These are phyloP conservation scores for Penicillium verrucosum DNA, from an alignment of 2,329 filamentous ascomycete species.

Conservation along the genomic window DNA sequence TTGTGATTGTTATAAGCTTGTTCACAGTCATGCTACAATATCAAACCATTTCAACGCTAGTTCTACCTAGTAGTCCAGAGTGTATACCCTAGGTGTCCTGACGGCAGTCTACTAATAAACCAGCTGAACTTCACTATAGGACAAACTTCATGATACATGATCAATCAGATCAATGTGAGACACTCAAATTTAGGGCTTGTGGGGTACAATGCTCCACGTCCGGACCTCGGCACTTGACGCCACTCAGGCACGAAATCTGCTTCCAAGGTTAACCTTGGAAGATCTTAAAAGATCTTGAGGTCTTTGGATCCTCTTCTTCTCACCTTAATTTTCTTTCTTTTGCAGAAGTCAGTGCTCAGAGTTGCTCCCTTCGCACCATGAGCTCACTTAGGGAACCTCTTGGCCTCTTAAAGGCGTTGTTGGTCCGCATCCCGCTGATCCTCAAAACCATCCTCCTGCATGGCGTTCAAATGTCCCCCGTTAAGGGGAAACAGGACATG, in stretches of 20 bases:
- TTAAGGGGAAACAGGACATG: slow-evolving; percentile 73
- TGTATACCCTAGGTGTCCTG: neutral
- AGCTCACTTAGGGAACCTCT: slow-evolving; percentile 22
- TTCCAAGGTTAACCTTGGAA: neutral
- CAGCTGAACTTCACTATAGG: neutral
- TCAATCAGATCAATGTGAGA: neutral
- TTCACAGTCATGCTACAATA: neutral
- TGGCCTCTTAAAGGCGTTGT: slow-evolving; percentile 36
- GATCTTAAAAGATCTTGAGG: neutral
- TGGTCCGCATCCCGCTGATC: slow-evolving; percentile 42
- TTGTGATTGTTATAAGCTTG: neutral
- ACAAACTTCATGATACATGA: neutral
- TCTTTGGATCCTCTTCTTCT: neutral
- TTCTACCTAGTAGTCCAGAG: too few species aligned
- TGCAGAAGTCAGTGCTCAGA: neutral
- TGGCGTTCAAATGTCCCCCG: slow-evolving; percentile 63
- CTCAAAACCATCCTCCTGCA: slow-evolving; percentile 44
- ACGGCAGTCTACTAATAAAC: neutral
- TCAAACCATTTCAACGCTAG: neutral
- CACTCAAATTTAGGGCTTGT: neutral
- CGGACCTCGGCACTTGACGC: slow-evolving; percentile 18
- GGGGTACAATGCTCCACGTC: neutral
- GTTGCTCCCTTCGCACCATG: slow-evolving; percentile 17
- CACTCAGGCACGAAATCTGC: slow-evolving; percentile 15
- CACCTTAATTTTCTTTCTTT: neutral